Evolutionary conservation across 257 asterid species (phyloP).

Genomic region (Scutellaria barbata): DNA sequence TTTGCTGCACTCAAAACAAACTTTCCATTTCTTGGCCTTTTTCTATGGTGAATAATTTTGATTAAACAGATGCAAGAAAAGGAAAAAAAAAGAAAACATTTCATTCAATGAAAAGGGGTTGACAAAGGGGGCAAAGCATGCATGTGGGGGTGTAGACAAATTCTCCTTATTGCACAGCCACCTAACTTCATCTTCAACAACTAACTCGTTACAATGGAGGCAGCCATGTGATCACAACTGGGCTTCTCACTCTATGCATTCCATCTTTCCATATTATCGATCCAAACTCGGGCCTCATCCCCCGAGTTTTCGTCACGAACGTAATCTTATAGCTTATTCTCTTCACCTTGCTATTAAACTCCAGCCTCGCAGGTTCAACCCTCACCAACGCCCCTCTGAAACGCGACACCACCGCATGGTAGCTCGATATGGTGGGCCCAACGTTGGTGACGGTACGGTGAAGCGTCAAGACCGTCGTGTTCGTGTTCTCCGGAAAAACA

Average conservation of each 20-base stretch:
- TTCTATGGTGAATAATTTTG: too few species aligned
- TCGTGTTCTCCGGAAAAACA: conserved; percentile 55
- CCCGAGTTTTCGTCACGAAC: conserved; percentile 48
- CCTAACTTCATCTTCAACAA: too few species aligned
- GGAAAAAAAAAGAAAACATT: too few species aligned
- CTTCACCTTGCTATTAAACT: conserved; percentile 52
- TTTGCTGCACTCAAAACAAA: too few species aligned
- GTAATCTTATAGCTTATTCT: conserved; percentile 61
- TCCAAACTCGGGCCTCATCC: conserved; percentile 71
- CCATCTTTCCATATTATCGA: conserved; percentile 70
- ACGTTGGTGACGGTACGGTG: conserved; percentile 81
- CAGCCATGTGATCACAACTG: conserved; percentile 79
- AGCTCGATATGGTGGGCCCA: conserved; percentile 64
- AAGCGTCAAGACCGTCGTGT: conserved; percentile 44
- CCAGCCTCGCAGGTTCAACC: conserved; percentile 66
- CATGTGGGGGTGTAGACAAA: conserved; percentile 17
- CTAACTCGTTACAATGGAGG: conserved; percentile 47
- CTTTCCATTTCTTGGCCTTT: too few species aligned
- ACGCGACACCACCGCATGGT: conserved; percentile 61
- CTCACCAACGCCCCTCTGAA: conserved; percentile 67
- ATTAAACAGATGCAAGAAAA: background rate
- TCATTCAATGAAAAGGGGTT: conserved; percentile 1
- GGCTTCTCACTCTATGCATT: conserved; percentile 78
- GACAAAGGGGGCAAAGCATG: too few species aligned
- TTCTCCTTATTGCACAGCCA: conserved; percentile 43